A percentile compares a stretch with the other conserved stretches of the same genome.
These are phyloP conservation scores for Aphanomyces invadans DNA, from an alignment of 352 stramenopile genomes.

Conservation along the genomic window DNA sequence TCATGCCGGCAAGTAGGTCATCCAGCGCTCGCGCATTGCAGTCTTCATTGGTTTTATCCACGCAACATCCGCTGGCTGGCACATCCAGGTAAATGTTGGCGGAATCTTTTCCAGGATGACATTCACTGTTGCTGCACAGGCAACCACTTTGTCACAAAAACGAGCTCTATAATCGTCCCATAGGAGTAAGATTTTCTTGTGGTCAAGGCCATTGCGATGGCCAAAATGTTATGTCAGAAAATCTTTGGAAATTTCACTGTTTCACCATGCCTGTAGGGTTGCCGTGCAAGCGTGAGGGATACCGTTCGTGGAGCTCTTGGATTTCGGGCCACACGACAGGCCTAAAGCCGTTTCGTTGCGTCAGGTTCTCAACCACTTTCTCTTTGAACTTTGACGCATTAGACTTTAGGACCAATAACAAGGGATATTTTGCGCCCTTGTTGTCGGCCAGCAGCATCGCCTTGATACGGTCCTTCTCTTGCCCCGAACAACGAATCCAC, in stretches of 20 bases:
- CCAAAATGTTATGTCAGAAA: conserved; percentile 28
- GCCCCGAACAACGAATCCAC: conserved; percentile 24
- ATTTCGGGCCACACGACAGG: conserved; percentile 25
- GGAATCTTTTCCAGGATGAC: no score
- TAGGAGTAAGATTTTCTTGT: background rate
- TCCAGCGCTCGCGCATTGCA: no score
- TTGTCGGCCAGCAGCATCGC: conserved; percentile 28
- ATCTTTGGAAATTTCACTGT: conserved; percentile 26
- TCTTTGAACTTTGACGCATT: background rate
- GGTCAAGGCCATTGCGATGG: background rate
- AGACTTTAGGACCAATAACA: conserved; percentile 31
- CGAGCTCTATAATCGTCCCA: background rate
- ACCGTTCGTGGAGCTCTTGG: conserved; percentile 13
- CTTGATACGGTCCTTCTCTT: conserved; percentile 30
- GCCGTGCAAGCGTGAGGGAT: conserved; percentile 26
- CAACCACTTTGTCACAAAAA: background rate
- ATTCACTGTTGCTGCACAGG: no score
- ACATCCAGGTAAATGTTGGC: no score
- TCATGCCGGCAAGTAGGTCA: no score
- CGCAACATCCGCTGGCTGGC: no score
- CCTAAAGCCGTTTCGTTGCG: conserved; percentile 26
- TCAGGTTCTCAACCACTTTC: background rate
- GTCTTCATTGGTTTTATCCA: no score
- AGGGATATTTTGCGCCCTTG: conserved; percentile 26
- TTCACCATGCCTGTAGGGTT: conserved; percentile 31